Evolutionary conservation across 768 basidiomycete species (phyloP).

Genomic region (Pisolithus tinctorius): DNA sequence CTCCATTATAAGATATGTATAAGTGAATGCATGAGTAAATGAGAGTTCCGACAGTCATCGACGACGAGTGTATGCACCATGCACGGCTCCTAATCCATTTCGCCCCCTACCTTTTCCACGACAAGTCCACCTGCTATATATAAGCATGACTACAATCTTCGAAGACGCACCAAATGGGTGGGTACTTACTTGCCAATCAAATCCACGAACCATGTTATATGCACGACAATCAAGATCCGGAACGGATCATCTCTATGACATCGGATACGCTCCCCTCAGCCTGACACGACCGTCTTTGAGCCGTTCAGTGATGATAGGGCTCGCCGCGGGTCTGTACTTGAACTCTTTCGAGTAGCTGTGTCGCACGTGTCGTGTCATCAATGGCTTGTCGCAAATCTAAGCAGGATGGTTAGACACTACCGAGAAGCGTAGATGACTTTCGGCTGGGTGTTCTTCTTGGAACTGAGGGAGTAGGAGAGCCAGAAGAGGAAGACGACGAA

Average conservation of each 20-base stretch:
- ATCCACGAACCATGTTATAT: not conserved
- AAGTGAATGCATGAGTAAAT: no score
- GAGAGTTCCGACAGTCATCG: no score
- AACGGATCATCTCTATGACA: not conserved
- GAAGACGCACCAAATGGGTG: no score
- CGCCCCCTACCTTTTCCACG: no score
- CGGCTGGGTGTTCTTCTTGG: constrained; percentile 24
- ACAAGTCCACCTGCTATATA: no score
- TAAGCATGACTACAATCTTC: no score
- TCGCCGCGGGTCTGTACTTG: constrained; percentile 80
- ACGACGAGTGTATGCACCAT: no score
- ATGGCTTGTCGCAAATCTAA: not conserved
- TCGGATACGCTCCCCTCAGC: constrained; percentile 60
- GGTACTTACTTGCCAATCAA: not conserved
- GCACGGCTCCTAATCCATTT: no score
- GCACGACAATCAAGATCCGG: not conserved
- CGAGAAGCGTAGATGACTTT: constrained; percentile 57
- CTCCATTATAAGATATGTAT: no score
- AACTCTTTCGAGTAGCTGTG: constrained; percentile 75
- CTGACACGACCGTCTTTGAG: constrained; percentile 64
- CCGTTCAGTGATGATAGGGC: constrained; percentile 72
- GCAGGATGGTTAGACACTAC: constrained; percentile 31
- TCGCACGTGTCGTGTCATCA: no score
- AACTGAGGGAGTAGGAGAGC: constrained; percentile 32
- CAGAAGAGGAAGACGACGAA: constrained; percentile 38